Conservation (phyloP, 768 basidiomycete genomes). For the Lentinula aciculospora region DNA sequence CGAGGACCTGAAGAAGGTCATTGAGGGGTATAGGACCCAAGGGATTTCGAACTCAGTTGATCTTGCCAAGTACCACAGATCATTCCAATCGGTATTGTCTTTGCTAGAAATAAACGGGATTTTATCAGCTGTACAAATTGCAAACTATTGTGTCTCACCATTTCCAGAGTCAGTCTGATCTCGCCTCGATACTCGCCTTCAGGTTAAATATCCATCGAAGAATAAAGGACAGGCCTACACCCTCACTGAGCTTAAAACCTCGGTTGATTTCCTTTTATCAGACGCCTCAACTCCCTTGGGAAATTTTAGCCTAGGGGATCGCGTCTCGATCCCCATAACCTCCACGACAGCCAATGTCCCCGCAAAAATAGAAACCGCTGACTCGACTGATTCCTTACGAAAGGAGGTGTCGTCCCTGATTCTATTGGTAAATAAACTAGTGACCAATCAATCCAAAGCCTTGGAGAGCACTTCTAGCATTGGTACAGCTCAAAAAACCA, state of each 20-base stretch:
- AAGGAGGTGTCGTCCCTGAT: not conserved
- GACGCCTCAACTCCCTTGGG: not conserved
- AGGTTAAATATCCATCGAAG: no score
- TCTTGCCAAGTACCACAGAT: not conserved
- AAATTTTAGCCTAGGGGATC: not conserved
- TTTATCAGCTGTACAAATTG: not conserved
- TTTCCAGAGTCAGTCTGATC: not conserved
- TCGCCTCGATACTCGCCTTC: not conserved
- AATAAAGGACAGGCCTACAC: not conserved
- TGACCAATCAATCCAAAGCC: not conserved
- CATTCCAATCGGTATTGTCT: not conserved
- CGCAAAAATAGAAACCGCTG: not conserved
- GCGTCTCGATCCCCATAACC: not conserved
- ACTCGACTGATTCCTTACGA: not conserved
- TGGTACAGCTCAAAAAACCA: not conserved
- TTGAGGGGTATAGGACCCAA: not conserved
- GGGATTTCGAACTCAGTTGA: not conserved
- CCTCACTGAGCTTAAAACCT: not conserved
- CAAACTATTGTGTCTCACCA: not conserved
- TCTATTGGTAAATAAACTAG: not conserved
- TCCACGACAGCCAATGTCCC: not conserved
- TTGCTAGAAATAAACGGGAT: not conserved
- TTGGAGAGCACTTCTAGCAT: no score
- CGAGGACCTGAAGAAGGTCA: not conserved
- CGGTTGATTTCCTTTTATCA: not conserved